A percentile compares a stretch with the other conserved stretches of the same genome.
phyloP scores from a whole-genome alignment of 805 yeast genomes.

The Blastobotrys terrestris region DNA sequence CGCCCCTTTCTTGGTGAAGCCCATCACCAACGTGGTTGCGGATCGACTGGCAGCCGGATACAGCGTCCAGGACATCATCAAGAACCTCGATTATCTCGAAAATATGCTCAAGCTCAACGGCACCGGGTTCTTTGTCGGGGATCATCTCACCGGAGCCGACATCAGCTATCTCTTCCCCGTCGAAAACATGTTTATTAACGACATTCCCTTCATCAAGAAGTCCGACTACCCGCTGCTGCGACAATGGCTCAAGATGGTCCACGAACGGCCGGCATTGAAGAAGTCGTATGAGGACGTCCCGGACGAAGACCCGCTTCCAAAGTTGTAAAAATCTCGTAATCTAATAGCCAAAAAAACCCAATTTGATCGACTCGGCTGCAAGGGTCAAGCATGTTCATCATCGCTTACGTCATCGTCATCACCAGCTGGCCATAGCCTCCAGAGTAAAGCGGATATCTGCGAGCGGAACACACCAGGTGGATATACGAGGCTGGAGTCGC shows the following conservation, averaged over 20 bases:
- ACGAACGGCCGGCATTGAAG: background rate
- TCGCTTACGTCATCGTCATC: no score
- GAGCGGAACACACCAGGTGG: no score
- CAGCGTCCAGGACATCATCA: slow-evolving; percentile 34
- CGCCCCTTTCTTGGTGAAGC: slow-evolving; percentile 36
- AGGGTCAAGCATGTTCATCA: no score
- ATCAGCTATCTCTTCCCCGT: slow-evolving; percentile 45
- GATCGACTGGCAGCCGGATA: slow-evolving; percentile 38
- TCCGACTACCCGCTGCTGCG: background rate
- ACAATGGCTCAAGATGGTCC: background rate
- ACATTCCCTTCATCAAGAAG: background rate
- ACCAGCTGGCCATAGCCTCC: no score
- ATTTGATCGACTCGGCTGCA: no score
- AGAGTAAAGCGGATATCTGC: no score
- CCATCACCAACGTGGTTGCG: slow-evolving; percentile 39
- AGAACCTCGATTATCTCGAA: slow-evolving; percentile 39
- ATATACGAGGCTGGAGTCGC: no score
- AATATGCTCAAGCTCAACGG: slow-evolving; percentile 36
- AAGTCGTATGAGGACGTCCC: background rate
- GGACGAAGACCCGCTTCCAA: background rate
- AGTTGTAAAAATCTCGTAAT: background rate
- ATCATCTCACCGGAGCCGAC: slow-evolving; percentile 55
- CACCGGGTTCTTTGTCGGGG: slow-evolving; percentile 54
- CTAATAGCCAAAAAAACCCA: background rate
- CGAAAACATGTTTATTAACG: slow-evolving; percentile 2